A percentile compares a stretch with the other conserved stretches of the same genome.
These are phyloP conservation scores for Talaromyces sp. DNA, from an alignment of 2,329 filamentous ascomycete species.

Conservation along the genomic window DNA sequence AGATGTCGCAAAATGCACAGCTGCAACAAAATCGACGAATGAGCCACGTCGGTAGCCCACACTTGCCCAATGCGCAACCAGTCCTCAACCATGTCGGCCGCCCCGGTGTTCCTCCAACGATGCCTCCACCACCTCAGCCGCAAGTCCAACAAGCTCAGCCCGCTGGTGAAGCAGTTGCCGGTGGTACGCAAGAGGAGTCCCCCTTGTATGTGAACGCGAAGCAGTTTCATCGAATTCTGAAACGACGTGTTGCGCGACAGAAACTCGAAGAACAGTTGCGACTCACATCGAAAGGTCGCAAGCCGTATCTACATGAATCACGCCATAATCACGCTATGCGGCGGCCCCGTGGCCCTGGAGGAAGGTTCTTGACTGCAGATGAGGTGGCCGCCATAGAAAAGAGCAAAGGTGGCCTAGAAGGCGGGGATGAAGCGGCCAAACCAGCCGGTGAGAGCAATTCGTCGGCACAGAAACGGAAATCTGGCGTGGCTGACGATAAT, in stretches of 20 bases:
- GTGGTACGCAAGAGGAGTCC: conserved; percentile 70
- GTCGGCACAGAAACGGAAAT: conserved; percentile 48
- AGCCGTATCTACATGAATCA: conserved; percentile 95
- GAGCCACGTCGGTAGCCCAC: conserved; percentile 68
- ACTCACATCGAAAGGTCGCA: conserved; percentile 88
- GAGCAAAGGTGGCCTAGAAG: conserved; percentile 41
- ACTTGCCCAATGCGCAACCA: conserved; percentile 66
- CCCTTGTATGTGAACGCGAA: conserved; percentile 98
- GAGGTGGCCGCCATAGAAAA: conserved; percentile 88
- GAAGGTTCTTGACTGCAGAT: conserved; percentile 91
- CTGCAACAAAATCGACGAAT: conserved; percentile 60
- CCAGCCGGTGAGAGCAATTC: conserved; percentile 30
- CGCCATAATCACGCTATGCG: conserved; percentile 98
- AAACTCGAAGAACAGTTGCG: conserved; percentile 88
- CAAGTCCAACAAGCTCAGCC: conserved; percentile 63
- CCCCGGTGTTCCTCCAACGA: conserved; percentile 47
- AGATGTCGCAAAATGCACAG: conserved; percentile 52
- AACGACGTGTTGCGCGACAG: conserved; percentile 86
- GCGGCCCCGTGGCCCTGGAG: conserved; percentile 84
- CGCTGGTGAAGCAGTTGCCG: conserved; percentile 72
- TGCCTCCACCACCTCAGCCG: conserved; percentile 51
- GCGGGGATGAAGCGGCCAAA: conserved; percentile 26
- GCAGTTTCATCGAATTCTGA: conserved; percentile 95
- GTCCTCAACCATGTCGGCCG: conserved; percentile 66
- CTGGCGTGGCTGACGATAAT: conserved; percentile 41